Base-by-base conservation (phyloP, 2,329 filamentous ascomycete genomes). In the Thermothelomyces thermophilus region DNA sequence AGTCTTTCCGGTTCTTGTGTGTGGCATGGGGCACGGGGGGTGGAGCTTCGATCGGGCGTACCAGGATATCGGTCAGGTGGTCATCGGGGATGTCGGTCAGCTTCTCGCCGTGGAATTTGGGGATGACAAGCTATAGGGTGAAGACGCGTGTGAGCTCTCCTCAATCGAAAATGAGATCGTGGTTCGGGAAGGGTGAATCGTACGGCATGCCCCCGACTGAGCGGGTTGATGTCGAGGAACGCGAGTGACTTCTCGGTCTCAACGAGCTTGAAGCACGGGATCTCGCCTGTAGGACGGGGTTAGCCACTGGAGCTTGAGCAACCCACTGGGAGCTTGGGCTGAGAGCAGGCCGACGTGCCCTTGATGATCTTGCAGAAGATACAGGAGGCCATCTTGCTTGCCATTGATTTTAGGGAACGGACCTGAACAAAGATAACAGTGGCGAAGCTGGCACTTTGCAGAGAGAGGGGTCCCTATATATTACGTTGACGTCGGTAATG, bases 361-460 rank as follows among this genome's bases (percentile, higher is more conserved):
- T 95, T 94, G 74, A 98, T 86, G 67, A 98, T 97, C 70, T 89
- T 95, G 79, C 93, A 98, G 75, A 98, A 98, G 65, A 97, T 89
- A 68, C 93, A 98, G 56, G 58, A 75, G 47, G 84, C 77, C 73
- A 80, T 79, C 53, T 60, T 72, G 51, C 58, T 66, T 33, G 60
- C 54, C 62, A 67, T 66, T 80, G 79, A 82, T 80, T 82, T 84
- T 80, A 80, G 83, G 39, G 19, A 6, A 24, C 14, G 4, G 31
- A 31, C 13, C 3, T 20, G n/a, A 8, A 19, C 14, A 36, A n/a
- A 7, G 16, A 19, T 13, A 11, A n/a, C n/a, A n/a, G n/a, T n/a
- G n/a, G n/a, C n/a, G n/a, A n/a, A n/a, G n/a, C n/a, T n/a, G 22
- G 17, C 35, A 36, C 22, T 46, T 30, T n/a, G 22, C 13, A n/a